Conservation (phyloP, 23 red algal species). For the Rhodosorus marinus region DNA sequence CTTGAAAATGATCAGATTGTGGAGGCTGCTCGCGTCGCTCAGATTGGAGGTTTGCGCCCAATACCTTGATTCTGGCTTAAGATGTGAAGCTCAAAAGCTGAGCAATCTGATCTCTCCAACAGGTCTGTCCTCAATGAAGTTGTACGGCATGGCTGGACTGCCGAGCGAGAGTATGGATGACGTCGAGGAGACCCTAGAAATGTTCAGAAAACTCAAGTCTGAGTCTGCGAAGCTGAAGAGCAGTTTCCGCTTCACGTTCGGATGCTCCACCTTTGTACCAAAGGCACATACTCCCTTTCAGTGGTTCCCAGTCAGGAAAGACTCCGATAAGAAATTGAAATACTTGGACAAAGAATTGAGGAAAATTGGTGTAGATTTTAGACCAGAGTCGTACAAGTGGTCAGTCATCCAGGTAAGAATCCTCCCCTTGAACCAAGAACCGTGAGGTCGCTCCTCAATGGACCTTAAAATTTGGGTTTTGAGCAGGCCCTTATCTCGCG, state of each 20-base stretch:
- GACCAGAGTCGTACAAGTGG: constrained; percentile 23
- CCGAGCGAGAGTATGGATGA: constrained; percentile 13
- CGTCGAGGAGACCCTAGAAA: constrained; percentile 5
- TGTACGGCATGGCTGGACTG: constrained; percentile 23
- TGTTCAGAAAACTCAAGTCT: constrained; percentile 6
- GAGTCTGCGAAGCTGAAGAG: not conserved
- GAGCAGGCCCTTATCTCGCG: constrained; percentile 14
- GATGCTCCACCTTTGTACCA: constrained; percentile 24
- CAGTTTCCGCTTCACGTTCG: constrained; percentile 9
- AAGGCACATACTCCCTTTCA: constrained; percentile 24
- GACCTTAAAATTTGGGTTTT: no score
- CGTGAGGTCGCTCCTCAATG: no score
- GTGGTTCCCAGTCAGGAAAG: constrained; percentile 9
- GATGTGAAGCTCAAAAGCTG: no score
- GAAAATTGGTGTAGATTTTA: constrained; percentile 11
- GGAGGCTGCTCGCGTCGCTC: constrained; percentile 5
- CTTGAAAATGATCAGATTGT: constrained; percentile 9
- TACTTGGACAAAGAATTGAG: constrained; percentile 2
- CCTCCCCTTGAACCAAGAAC: no score
- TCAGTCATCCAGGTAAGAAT: constrained; percentile 20
- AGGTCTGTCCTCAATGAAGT: constrained; percentile 14
- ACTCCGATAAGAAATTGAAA: constrained; percentile 8
- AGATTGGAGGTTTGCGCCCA: no score
- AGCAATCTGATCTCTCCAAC: no score
- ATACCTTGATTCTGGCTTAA: no score